phyloP scores from a whole-genome alignment of 2,329 filamentous ascomycete species.

The Fusarium hostae region DNA sequence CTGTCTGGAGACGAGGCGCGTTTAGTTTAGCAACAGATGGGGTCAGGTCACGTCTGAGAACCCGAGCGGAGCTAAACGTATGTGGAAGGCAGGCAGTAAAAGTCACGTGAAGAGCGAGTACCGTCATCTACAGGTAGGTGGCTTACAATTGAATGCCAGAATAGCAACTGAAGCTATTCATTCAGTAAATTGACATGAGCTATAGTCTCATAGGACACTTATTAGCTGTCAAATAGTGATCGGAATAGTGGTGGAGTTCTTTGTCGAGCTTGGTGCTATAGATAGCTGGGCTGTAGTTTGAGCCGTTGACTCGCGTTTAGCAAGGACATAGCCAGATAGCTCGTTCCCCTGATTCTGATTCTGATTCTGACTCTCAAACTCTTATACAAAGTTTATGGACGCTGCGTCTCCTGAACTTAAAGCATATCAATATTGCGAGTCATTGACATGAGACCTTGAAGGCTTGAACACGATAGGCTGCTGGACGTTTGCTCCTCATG shows the following conservation, averaged over 20 bases:
- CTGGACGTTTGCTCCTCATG: background rate
- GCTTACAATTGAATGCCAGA: background rate
- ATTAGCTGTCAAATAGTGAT: background rate
- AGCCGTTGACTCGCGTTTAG: conserved; percentile 27
- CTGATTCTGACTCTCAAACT: background rate
- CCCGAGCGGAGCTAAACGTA: conserved; percentile 4
- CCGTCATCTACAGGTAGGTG: background rate
- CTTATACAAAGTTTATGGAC: background rate
- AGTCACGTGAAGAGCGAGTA: conserved; percentile 22
- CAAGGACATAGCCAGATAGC: background rate
- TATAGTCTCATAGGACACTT: background rate
- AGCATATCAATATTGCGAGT: conserved; percentile 12
- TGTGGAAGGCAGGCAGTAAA: conserved; percentile 13
- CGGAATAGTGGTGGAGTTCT: conserved; percentile 13
- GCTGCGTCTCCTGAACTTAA: background rate
- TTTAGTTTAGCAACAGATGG: conserved; percentile 22
- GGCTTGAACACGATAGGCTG: conserved; percentile 1
- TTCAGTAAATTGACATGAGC: background rate
- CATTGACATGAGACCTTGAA: background rate
- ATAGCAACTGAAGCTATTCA: background rate
- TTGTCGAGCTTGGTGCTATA: conserved; percentile 3
- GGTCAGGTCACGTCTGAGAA: background rate
- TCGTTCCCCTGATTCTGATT: conserved; percentile 6
- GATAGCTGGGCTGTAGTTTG: conserved; percentile 25
- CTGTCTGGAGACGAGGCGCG: conserved; percentile 23